Conservation (phyloP, 2,329 filamentous ascomycete genomes). For the Fusarium mangiferae region DNA sequence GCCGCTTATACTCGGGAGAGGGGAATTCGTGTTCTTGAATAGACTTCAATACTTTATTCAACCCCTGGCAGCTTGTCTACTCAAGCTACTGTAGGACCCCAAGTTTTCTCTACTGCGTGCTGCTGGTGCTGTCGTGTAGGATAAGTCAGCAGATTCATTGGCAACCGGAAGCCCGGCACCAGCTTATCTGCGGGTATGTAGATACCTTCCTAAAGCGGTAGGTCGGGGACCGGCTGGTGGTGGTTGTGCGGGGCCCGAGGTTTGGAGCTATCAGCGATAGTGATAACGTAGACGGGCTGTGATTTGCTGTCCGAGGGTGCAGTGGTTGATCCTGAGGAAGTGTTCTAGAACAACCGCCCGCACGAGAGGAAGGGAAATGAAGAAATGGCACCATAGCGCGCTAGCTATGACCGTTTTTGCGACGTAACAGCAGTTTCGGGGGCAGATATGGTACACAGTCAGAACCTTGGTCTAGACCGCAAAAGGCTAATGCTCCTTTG, state of each 20-base stretch:
- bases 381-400: not conserved
- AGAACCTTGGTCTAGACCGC: not conserved
- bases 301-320: not conserved
- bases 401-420: not conserved
- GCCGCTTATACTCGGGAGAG: not conserved
- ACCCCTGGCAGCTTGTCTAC: not conserved
- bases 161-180: constrained; percentile 14
- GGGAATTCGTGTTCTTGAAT: not conserved
- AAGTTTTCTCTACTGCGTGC: not conserved
- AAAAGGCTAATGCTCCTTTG: not conserved
- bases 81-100: not conserved
- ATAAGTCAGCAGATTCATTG: constrained; percentile 7
- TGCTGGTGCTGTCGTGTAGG: not conserved
- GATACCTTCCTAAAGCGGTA: constrained; percentile 17
- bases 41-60: not conserved
- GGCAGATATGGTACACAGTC: not conserved
- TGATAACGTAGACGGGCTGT: not conserved
- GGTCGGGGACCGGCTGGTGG: not conserved
- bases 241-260: not conserved
- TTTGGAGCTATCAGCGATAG: not conserved
- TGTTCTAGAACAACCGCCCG: constrained; percentile 20
- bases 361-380: not conserved
- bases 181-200: constrained; percentile 14
- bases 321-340: not conserved
- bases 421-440: not conserved